A percentile compares a stretch with the other conserved stretches of the same genome.
These are phyloP conservation scores for Glonium stellatum DNA, from an alignment of 495 filamentous ascomycete genomes.

Conservation along the genomic window DNA sequence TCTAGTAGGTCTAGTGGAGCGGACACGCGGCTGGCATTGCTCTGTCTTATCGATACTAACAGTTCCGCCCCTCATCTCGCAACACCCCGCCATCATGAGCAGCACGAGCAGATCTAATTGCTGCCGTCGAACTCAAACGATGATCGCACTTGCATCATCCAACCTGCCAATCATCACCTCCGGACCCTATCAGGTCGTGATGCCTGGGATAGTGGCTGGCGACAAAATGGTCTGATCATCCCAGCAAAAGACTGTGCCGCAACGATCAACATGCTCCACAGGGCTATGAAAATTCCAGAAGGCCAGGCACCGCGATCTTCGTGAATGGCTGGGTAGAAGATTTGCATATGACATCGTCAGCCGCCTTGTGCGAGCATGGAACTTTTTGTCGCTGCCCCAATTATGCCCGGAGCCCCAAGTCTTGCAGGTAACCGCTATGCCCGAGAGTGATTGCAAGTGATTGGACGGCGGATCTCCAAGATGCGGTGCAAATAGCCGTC, in stretches of 20 bases:
- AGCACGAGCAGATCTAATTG: too few relatives aligned
- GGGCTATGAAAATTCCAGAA: background rate
- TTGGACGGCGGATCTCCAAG: slow-evolving; percentile 2
- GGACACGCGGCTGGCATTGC: slow-evolving; percentile 1
- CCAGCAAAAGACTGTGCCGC: background rate
- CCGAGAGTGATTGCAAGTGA: background rate
- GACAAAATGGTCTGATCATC: background rate
- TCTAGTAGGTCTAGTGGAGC: slow-evolving; percentile 26
- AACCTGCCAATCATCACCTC: slow-evolving; percentile 11
- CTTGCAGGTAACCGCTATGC: slow-evolving; percentile 14
- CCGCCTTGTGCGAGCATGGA: background rate
- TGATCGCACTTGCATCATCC: background rate
- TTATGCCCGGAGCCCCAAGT: background rate
- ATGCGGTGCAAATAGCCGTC: slow-evolving; percentile 11
- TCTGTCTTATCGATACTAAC: slow-evolving; percentile 4
- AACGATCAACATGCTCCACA: background rate
- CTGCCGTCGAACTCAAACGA: slow-evolving; percentile 15
- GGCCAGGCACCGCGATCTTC: background rate
- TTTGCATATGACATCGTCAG: slow-evolving; percentile 6
- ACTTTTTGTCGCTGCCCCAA: too few relatives aligned
- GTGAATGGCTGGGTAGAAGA: background rate
- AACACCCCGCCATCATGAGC: slow-evolving; percentile 14
- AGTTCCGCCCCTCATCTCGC: background rate
- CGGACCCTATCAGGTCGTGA: slow-evolving; percentile 3
- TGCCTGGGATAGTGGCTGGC: slow-evolving; percentile 18